Base-by-base conservation (phyloP, 768 basidiomycete genomes). In the Hydnomerulius pinastri region DNA sequence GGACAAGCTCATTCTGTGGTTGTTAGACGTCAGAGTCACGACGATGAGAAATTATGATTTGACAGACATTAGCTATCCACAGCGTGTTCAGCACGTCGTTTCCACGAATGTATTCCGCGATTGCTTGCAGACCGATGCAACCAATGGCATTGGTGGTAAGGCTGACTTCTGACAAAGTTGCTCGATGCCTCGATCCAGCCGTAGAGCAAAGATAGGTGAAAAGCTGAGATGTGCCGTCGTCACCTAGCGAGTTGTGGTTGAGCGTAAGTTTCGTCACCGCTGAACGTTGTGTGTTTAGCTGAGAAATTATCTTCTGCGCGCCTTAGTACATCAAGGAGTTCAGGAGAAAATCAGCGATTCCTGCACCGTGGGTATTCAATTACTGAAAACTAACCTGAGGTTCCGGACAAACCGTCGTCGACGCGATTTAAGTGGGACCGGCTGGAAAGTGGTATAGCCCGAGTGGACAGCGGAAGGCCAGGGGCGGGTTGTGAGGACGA, bases 101-200 rank as follows among this genome's bases (percentile, higher is more conserved):
- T 15, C 70, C 71, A 41, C 70, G 63, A 29, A 87, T 48, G 60
- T 82, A 86, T 28, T 72, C 65, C 12, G 77, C 63, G 45, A 87
- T 77, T 3, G 77, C 75, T 33, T 70, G 59, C 15, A 87, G 65
- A 0, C 83, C 83, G 35, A 61, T 60, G 58, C 83, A 76, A 13
- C 83, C 78, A 43, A 87, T 78, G 2, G 60, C 53, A 56, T 80
- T 82, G 4, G 74, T 68, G 46, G 82, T 85, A 46, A 87, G 68
- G 50, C 71, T 75, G 29, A 87, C 82, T 55, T 84, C 80, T 2
- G 64, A 59, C 50, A 87, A 71, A 1, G 50, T 50, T 25, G 43
- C 52, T 46, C 63, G 67, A 60, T 83, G 72, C 51, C 66, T 70
- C 40, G 72, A 68, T 5, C 81, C 85, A 18, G 67, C 54, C 11